These are phyloP conservation scores for Chimonanthus praecox DNA, from an alignment of 164 flowering plant species.

Conservation along the genomic window DNA sequence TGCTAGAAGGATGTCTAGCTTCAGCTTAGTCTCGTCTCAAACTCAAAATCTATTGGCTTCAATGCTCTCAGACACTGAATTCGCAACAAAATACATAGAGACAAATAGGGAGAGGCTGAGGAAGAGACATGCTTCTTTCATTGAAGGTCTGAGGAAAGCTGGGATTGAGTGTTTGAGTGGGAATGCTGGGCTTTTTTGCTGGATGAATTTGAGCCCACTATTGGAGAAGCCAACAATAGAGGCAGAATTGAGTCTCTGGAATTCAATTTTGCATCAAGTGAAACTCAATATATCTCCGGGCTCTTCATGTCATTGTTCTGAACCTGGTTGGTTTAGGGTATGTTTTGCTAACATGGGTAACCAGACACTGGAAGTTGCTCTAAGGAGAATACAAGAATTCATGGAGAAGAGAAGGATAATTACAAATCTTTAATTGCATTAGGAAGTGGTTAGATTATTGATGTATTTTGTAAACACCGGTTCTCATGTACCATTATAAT, in stretches of 20 bases:
- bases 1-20: slow-evolving; percentile 88
- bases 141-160: slow-evolving; percentile 49
- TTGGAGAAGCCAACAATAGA: slow-evolving; percentile 43
- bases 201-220: slow-evolving; percentile 76
- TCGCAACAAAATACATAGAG: slow-evolving; percentile 52
- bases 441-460: no score
- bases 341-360: slow-evolving; percentile 27
- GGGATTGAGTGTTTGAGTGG: slow-evolving; percentile 82
- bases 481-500: no score
- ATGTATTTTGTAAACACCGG: no score
- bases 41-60: slow-evolving; percentile 72
- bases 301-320: slow-evolving; percentile 81
- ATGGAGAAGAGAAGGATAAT: slow-evolving; percentile 11
- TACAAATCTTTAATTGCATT: no score
- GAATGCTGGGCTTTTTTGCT: slow-evolving; percentile 82
- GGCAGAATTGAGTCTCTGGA: slow-evolving; percentile 68
- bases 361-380: slow-evolving; percentile 18
- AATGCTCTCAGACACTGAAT: slow-evolving; percentile 60
- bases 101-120: slow-evolving; percentile 57
- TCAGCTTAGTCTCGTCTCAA: slow-evolving; percentile 76
- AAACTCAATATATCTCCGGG: slow-evolving; percentile 85
- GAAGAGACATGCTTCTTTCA: slow-evolving; percentile 52
- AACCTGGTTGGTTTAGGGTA: slow-evolving; percentile 86
- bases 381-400: slow-evolving; percentile 20
- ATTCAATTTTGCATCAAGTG: slow-evolving; percentile 47